These are phyloP conservation scores for Leccinellum rugosiceps DNA, from an alignment of 768 basidiomycete species.

Conservation along the genomic window DNA sequence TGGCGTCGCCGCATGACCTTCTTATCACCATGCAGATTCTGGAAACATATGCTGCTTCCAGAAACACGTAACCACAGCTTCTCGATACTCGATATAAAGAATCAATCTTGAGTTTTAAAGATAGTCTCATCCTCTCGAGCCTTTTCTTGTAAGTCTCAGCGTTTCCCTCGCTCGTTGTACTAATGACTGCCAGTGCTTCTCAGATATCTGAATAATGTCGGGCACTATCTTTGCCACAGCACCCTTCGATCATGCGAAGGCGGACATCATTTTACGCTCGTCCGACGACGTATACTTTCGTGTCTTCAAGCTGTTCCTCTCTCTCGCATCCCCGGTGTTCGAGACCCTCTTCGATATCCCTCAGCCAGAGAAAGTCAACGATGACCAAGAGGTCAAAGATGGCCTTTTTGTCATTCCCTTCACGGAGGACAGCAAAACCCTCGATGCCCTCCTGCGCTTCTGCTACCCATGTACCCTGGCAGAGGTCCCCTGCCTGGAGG, in stretches of 20 bases:
- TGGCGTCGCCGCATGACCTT: no score
- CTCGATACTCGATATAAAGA: no score
- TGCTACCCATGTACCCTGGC: conserved; percentile 21
- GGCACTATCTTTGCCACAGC: background rate
- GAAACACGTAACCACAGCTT: no score
- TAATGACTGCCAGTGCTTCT: background rate
- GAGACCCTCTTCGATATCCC: conserved; percentile 30
- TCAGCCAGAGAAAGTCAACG: conserved; percentile 15
- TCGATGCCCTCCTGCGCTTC: conserved; percentile 22
- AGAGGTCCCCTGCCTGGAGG: conserved; percentile 14
- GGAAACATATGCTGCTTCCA: no score
- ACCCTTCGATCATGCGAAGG: conserved; percentile 21
- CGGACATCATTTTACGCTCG: conserved; percentile 24
- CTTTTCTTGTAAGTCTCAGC: no score
- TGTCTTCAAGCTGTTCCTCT: conserved; percentile 31
- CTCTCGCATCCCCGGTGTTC: conserved; percentile 34
- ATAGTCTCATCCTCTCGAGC: no score
- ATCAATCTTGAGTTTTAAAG: no score
- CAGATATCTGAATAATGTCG: background rate
- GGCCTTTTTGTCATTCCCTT: conserved; percentile 15
- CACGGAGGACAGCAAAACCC: conserved; percentile 18
- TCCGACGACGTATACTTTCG: conserved; percentile 27
- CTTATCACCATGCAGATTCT: no score
- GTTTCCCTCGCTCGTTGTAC: background rate
- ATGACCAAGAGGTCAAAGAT: conserved; percentile 12